Evolutionary conservation across 306 rosid species (phyloP), one percentile per base, ranked within the genome.

Genomic region (Crotalaria pallida): DNA sequence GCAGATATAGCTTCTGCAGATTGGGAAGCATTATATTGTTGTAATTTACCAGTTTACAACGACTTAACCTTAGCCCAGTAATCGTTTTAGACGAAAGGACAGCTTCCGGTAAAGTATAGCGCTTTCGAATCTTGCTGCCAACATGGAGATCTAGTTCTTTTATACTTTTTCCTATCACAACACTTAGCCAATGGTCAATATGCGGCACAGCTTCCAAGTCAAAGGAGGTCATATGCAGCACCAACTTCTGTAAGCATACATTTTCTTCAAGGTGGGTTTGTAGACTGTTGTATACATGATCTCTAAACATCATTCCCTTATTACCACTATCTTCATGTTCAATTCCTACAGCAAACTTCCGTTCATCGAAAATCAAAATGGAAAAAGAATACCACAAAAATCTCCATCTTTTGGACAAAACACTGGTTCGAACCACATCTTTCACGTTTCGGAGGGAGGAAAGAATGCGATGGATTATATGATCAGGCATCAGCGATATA

Each of bases 351-450:
- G 6, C 19, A 55, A 76, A 76, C 49, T 36, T 76, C 1, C 61
- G 19, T 58, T 84, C 84, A 59, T 86, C 79, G 51, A 76, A 82
- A 73, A 78, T 55, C 85, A 88, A 77, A 31, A 11, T 13, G 12
- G 84, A 65, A 29, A 47, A 82, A 8, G 91, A 84, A 66, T 59
- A 7, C 95, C 91, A 82, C 43, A 77, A 0, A 16, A 70, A 65
- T 75, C 72, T 84, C 95, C 95, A 88, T 70, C 65, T 84, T 75
- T 80, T 78, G 11, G 89, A 88, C 79, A 86, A 75, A 31, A 66
- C 6, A 66, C 87, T 80, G 48, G 84, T 84, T 59, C 95, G 83
- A 60, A 77, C 47, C 19, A 55, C 61, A 65, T 82, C 91, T 13
- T 75, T 77, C 65, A 55, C 18, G 17, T 66, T 62, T 9, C 71